A percentile compares a stretch with the other conserved stretches of the same genome.
Evolutionary conservation across 352 stramenopile species (phyloP).

Genomic region (Phytopythium ostracodes): DNA sequence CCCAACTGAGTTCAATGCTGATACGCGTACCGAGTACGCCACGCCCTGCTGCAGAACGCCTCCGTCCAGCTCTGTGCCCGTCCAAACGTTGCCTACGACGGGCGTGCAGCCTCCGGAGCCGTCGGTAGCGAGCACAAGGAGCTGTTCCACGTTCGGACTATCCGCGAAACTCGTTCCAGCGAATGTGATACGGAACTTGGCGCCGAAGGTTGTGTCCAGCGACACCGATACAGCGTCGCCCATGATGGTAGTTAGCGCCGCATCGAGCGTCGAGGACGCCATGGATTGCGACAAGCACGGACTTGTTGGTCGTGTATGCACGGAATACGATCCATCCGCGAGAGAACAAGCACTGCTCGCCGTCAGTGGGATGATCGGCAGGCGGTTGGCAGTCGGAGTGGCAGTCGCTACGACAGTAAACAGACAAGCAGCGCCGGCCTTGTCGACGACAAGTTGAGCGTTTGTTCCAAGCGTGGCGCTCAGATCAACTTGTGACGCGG

Average conservation of each 20-base stretch:
- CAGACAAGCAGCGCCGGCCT: conserved; percentile 32
- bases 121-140: conserved; percentile 48
- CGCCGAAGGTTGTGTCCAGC: conserved; percentile 45
- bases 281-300: conserved; percentile 40
- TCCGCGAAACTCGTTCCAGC: conserved; percentile 60
- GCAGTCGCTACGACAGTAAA: conserved; percentile 49
- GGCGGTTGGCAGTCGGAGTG: conserved; percentile 22
- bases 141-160: conserved; percentile 25
- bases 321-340: conserved; percentile 29
- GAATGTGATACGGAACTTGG: conserved; percentile 88
- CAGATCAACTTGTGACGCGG: conserved; percentile 53
- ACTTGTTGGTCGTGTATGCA: conserved; percentile 50
- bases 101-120: conserved; percentile 48
- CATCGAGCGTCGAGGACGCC: conserved; percentile 18
- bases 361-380: conserved; percentile 29
- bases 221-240: conserved; percentile 58
- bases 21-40: conserved; percentile 88
- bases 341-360: conserved; percentile 30
- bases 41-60: conserved; percentile 70
- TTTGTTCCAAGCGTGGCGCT: conserved; percentile 64
- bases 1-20: conserved; percentile 87
- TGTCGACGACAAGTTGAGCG: conserved; percentile 64
- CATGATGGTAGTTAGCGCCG: conserved; percentile 37
- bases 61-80: conserved; percentile 71
- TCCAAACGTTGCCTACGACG: conserved; percentile 60